Base-by-base conservation (phyloP, 192 early-diverging fungal species). In the Entomortierella lignicola region DNA sequence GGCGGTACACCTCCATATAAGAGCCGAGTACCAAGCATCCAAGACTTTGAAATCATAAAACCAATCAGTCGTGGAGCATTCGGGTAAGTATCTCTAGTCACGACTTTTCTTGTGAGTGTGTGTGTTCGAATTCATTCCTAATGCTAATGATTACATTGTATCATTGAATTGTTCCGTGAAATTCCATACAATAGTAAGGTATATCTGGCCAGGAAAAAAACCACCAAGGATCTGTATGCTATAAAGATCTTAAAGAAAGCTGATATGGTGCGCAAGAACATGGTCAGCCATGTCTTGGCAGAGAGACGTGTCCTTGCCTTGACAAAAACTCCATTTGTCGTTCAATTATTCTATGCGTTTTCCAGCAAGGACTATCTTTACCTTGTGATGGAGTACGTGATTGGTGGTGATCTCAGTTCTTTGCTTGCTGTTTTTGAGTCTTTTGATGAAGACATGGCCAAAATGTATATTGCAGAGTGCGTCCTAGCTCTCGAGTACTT, bases 261-360 rank as follows among this genome's bases (percentile, higher is more conserved):
- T 48, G 94, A 96, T 71, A 96, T 97, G 92, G 94, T 96, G 68
- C 89, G 92, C 68, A 97, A 97, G 83, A 97, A 97, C 77, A 96
- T 97, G 96, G 92, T 95, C n/a, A 92, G 90, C 29, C 95, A 97
- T 59, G 93, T 94, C 15, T 82, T 94, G 31, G 94, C 94, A 7
- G 96, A 97, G 83, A 85, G 93, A 61, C 91, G 93, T 23, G 96
- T 94, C 30, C 80, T 97, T 41, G 91, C 92, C 39, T 71, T 96
- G 58, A 86, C 92, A 13, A 74, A 85, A 20, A 94, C 94, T 1
- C 94, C 93, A 2, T 97, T 92, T 85, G 93, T 97, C 17, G 96
- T 97, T 20, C 92, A 93, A 77, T 85, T 97, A n/a, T 97, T 90
- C 83, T 97, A 95, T 58, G 94, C 96, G 2, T 97, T 97, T 75